Percentiles rank a stretch among this genome's conserved stretches.
These are phyloP conservation scores for Urostyla sp. DNA, from an alignment of 73 alveolate genomes.

Conservation along the genomic window DNA sequence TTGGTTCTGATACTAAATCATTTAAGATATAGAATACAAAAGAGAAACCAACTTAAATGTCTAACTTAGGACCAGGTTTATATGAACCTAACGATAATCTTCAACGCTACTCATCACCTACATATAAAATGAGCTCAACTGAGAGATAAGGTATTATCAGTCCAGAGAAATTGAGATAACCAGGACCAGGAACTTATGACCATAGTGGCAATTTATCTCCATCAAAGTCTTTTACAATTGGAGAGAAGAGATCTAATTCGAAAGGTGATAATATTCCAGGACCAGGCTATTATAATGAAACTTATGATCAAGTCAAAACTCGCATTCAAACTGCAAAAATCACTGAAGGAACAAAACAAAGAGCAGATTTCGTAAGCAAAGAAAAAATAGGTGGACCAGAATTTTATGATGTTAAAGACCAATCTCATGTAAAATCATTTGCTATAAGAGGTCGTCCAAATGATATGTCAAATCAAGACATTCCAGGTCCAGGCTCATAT, in stretches of 20 bases:
- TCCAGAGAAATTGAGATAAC: not conserved
- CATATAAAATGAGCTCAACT: not conserved
- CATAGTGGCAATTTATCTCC: not conserved
- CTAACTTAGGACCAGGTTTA: constrained; percentile 25
- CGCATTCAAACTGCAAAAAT: not conserved
- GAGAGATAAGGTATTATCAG: not conserved
- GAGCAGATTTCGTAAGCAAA: not conserved
- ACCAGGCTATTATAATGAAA: constrained; percentile 11
- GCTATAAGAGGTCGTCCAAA: not conserved
- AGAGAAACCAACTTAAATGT: not conserved
- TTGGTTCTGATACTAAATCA: not conserved
- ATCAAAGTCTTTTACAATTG: not conserved
- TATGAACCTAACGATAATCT: not conserved
- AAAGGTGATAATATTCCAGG: constrained; percentile 29
- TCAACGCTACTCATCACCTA: not conserved
- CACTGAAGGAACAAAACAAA: not conserved
- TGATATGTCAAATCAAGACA: not conserved
- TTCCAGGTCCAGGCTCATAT: constrained; percentile 43
- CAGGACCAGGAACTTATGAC: not conserved
- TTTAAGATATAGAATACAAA: not conserved
- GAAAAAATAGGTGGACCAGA: constrained; percentile 21
- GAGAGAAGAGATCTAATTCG: not conserved
- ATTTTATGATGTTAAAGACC: not conserved
- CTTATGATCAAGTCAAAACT: not conserved
- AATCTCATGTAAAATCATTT: not conserved